These are phyloP conservation scores for Mollisia scopiformis DNA, from an alignment of 2,329 filamentous ascomycete species.

Conservation along the genomic window DNA sequence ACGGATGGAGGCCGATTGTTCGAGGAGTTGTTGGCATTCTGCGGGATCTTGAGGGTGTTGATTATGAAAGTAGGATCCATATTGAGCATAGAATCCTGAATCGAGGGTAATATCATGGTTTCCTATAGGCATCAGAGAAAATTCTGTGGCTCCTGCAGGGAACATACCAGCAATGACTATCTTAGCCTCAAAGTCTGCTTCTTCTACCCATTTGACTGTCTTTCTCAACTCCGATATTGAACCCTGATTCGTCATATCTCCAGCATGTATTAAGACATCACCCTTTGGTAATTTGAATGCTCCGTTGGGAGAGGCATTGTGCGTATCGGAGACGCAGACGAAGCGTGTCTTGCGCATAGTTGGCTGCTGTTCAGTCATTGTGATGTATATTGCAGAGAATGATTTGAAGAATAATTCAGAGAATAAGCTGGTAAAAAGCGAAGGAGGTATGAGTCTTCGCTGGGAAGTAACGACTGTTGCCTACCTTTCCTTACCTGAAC, in stretches of 20 bases:
- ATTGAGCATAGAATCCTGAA: slow-evolving; percentile 57
- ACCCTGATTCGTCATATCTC: slow-evolving; percentile 77
- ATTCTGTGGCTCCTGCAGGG: neutral
- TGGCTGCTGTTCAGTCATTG: slow-evolving; percentile 16
- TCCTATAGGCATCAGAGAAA: slow-evolving; percentile 46
- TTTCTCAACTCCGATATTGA: slow-evolving; percentile 62
- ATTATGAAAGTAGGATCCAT: slow-evolving; percentile 59
- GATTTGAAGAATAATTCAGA: neutral
- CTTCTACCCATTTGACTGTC: slow-evolving; percentile 68
- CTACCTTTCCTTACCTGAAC: slow-evolving; percentile 4
- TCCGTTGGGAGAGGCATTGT: slow-evolving; percentile 58
- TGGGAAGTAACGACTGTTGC: slow-evolving; percentile 6
- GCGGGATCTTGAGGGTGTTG: slow-evolving; percentile 54
- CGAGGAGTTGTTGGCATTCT: slow-evolving; percentile 53
- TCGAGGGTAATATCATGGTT: slow-evolving; percentile 80
- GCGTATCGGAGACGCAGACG: slow-evolving; percentile 78
- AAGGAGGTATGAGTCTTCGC: neutral
- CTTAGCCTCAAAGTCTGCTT: slow-evolving; percentile 69
- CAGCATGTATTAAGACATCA: slow-evolving; percentile 76
- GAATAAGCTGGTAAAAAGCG: neutral
- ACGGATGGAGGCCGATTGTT: slow-evolving; percentile 53
- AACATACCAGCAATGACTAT: slow-evolving; percentile 67
- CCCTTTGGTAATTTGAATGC: slow-evolving; percentile 67
- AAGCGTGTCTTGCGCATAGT: slow-evolving; percentile 57
- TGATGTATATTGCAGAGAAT: neutral